These are phyloP conservation scores for Hymenoscyphus fraxineus DNA, from an alignment of 2,329 filamentous ascomycete genomes.

Conservation along the genomic window DNA sequence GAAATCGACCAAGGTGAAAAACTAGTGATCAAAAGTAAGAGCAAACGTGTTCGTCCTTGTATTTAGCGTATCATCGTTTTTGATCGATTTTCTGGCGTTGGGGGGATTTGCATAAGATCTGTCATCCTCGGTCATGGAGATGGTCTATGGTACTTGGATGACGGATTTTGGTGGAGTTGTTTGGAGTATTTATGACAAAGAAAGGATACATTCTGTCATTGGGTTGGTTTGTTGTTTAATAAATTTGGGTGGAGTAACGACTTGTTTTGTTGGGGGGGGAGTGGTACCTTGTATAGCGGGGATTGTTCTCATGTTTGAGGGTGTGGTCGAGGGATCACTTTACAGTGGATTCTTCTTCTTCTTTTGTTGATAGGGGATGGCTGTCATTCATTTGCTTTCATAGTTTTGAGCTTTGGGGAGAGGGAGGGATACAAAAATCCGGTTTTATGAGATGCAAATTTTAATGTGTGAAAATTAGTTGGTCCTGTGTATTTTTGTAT, in stretches of 20 bases:
- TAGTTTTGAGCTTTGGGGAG: no score
- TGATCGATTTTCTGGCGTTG: neutral
- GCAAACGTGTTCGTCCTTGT: neutral
- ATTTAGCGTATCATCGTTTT: neutral
- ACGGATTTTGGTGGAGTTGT: neutral
- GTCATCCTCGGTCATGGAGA: neutral
- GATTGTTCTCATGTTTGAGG: neutral
- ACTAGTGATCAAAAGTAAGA: neutral
- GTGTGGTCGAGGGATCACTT: no score
- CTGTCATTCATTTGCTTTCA: no score
- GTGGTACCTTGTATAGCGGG: neutral
- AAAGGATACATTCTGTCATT: neutral
- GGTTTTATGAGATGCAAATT: no score
- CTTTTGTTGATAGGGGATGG: no score
- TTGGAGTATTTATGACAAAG: neutral
- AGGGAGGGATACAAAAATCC: no score
- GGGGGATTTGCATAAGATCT: constrained; percentile 2
- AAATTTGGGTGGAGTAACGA: neutral
- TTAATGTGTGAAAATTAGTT: no score
- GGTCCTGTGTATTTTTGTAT: no score
- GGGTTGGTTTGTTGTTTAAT: neutral
- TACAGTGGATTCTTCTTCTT: no score
- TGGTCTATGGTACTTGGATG: neutral
- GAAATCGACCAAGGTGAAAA: constrained; percentile 55
- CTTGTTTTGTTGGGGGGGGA: neutral